These are phyloP conservation scores for Mallotus repandus DNA, from an alignment of 441 rosid species.

Conservation along the genomic window DNA sequence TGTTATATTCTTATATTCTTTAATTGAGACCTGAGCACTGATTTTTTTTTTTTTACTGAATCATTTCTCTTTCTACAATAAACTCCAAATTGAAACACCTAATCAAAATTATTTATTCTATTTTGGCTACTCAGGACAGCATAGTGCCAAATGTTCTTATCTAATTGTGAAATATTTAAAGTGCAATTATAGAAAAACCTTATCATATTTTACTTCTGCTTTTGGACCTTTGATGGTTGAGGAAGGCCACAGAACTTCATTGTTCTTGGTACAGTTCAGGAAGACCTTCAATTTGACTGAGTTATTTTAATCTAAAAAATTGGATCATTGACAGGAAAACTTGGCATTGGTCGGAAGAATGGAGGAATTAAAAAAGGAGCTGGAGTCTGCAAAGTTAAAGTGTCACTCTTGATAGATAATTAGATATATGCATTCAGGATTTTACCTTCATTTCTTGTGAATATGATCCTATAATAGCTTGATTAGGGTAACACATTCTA, in stretches of 20 bases:
- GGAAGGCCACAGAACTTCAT: neutral
- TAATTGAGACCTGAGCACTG: neutral
- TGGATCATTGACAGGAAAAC: constrained; percentile 57
- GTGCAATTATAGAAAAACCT: neutral
- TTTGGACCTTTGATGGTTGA: neutral
- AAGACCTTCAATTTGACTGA: constrained; percentile 15
- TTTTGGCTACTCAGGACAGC: neutral
- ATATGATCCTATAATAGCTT: neutral
- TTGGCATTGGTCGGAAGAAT: constrained; percentile 48
- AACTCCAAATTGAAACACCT: neutral
- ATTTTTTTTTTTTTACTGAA: neutral
- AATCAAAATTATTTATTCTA: neutral
- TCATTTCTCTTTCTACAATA: neutral
- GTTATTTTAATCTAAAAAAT: constrained; percentile 12
- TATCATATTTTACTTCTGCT: neutral
- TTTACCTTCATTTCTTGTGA: neutral
- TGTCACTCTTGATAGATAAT: constrained; percentile 36
- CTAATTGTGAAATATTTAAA: neutral
- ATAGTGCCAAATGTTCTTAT: neutral
- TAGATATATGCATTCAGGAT: constrained; percentile 13
- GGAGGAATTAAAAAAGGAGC: constrained; percentile 54
- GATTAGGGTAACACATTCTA: constrained; percentile 6
- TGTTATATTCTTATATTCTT: neutral
- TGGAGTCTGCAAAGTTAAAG: constrained; percentile 48
- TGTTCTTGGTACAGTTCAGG: neutral